Evolutionary conservation across 1,284 basidiomycete species (phyloP).

Genomic region (Somion occarium): DNA sequence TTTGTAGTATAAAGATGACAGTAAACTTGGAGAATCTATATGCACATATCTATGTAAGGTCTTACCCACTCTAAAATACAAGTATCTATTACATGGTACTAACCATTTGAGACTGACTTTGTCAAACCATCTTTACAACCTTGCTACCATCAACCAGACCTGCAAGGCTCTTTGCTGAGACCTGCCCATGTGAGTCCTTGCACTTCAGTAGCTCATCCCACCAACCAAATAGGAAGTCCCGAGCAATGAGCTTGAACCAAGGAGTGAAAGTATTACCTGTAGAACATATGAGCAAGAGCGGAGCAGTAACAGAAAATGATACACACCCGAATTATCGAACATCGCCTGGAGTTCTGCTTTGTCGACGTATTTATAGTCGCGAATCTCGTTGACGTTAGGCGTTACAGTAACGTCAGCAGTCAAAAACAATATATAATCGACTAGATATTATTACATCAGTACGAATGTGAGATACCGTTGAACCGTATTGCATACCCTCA

Average conservation of each 20-base stretch:
- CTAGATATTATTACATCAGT: constrained; percentile 39
- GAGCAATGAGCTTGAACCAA: constrained; percentile 98
- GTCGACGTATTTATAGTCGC: constrained; percentile 88
- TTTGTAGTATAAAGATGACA: too few relatives aligned
- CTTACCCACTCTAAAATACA: background rate
- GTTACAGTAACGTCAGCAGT: constrained; percentile 85
- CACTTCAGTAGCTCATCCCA: constrained; percentile 86
- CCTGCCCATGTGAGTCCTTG: constrained; percentile 52
- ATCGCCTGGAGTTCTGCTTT: constrained; percentile 87
- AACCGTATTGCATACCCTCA: constrained; percentile 64
- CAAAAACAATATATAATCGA: constrained; percentile 97
- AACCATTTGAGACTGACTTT: too few relatives aligned
- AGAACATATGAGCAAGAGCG: background rate
- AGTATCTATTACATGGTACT: background rate
- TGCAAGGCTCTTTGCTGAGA: constrained; percentile 63
- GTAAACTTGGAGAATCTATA: background rate
- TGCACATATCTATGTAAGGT: background rate
- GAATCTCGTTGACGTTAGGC: constrained; percentile 90
- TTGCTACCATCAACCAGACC: constrained; percentile 70
- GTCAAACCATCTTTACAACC: constrained; percentile 64
- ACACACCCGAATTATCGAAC: constrained; percentile 76
- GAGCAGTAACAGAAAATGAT: background rate
- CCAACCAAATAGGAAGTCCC: constrained; percentile 97
- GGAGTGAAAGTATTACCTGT: constrained; percentile 90
- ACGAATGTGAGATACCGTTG: constrained; percentile 7